These are phyloP conservation scores for Aspergillus latus DNA, from an alignment of 2,329 filamentous ascomycete genomes.

Conservation along the genomic window DNA sequence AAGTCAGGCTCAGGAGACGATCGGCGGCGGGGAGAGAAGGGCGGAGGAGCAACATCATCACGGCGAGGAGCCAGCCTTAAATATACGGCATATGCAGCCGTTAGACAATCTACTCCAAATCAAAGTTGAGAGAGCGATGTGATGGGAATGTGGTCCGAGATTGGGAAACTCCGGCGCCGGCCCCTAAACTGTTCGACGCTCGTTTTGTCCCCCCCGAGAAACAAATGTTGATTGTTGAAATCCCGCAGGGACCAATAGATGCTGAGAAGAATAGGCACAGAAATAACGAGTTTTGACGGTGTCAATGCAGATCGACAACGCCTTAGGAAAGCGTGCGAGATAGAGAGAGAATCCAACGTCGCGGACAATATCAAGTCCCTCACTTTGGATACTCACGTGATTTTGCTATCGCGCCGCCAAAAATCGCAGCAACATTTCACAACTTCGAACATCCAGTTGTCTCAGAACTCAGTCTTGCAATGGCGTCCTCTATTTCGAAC, in stretches of 20 bases:
- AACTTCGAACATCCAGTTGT: slow-evolving; percentile 13
- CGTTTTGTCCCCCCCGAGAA: background rate
- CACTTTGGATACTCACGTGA: slow-evolving; percentile 13
- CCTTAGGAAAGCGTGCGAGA: slow-evolving; percentile 3
- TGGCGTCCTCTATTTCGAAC: slow-evolving; percentile 35
- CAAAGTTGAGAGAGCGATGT: background rate
- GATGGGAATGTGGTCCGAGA: background rate
- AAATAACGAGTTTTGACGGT: background rate
- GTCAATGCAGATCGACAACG: slow-evolving; percentile 6
- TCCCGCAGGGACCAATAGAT: background rate
- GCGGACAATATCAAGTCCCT: background rate
- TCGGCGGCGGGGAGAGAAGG: slow-evolving; percentile 31
- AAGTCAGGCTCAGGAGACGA: slow-evolving; percentile 28
- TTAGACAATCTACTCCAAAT: slow-evolving; percentile 21
- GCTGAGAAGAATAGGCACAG: background rate
- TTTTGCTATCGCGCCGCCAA: slow-evolving; percentile 9
- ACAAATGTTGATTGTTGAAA: background rate
- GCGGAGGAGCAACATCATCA: slow-evolving; percentile 40
- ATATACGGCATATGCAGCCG: slow-evolving; percentile 40
- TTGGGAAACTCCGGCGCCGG: background rate
- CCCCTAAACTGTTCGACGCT: background rate
- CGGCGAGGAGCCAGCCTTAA: slow-evolving; percentile 43
- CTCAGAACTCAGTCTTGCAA: slow-evolving; percentile 19
- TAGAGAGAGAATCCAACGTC: no score
- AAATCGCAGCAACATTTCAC: slow-evolving; percentile 4